Conservation (phyloP, 164 flowering plant genomes). For the Sedum album region DNA sequence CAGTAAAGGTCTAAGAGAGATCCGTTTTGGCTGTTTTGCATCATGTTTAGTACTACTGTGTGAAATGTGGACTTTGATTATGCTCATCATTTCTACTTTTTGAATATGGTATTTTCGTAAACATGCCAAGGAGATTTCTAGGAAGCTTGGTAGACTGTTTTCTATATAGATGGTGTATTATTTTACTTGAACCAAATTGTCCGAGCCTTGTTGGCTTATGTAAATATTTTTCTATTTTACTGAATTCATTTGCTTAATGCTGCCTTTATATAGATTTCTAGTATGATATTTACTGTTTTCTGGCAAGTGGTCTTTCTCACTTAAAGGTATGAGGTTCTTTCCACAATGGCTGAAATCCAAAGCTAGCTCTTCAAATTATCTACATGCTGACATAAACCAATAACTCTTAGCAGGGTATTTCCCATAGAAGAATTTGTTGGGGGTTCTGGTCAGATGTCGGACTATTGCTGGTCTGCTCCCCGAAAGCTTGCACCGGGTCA, state of each 20-base stretch:
- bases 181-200: neutral
- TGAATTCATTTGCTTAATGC: neutral
- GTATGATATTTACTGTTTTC: no score
- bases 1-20: neutral
- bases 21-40: neutral
- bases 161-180: neutral
- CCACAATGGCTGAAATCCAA: neutral
- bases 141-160: neutral
- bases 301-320: neutral
- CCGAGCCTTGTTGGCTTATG: neutral
- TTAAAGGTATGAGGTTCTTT: neutral
- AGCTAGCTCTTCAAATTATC: neutral
- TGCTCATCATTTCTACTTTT: neutral
- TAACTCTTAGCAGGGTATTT: slow-evolving; percentile 21
- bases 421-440: slow-evolving; percentile 21
- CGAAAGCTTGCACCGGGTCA: slow-evolving; percentile 32
- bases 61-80: neutral
- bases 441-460: slow-evolving; percentile 25
- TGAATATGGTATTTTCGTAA: neutral
- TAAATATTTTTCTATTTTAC: neutral
- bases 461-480: slow-evolving; percentile 25
- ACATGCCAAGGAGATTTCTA: neutral
- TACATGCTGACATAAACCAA: neutral
- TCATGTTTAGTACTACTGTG: neutral
- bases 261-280: neutral